Percentiles rank a stretch among this genome's conserved stretches.
Conservation (phyloP, 768 basidiomycete genomes). For the Kwoniella dendrophila region DNA sequence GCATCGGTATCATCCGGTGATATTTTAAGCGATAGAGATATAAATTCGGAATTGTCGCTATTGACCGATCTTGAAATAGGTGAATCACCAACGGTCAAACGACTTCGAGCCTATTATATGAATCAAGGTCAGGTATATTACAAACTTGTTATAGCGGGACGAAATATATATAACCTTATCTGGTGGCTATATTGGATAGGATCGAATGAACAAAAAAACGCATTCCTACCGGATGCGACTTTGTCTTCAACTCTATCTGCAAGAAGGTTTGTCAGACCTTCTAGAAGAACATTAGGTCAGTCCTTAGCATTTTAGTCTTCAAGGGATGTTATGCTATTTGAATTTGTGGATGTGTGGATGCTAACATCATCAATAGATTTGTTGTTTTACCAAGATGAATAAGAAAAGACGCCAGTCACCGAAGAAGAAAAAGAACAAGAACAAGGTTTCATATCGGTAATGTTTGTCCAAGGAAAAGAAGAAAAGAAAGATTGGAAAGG, state of each 20-base stretch:
- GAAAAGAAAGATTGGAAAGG: background rate
- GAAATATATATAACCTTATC: slow-evolving; percentile 15
- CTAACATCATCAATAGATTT: no score
- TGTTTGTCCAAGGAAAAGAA: no score
- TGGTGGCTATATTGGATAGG: background rate
- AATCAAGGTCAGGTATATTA: background rate
- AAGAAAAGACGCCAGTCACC: no score
- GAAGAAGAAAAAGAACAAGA: no score
- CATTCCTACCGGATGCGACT: slow-evolving; percentile 7
- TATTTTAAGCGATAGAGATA: background rate
- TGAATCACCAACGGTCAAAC: background rate
- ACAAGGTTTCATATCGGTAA: no score
- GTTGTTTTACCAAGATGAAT: no score
- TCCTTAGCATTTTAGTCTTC: no score
- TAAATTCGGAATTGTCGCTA: background rate
- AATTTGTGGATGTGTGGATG: no score
- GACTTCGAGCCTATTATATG: background rate
- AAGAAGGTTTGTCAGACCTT: background rate
- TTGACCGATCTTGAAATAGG: background rate
- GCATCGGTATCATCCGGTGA: background rate
- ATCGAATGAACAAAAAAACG: background rate
- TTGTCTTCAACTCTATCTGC: background rate
- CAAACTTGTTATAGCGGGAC: background rate
- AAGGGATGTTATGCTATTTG: no score
- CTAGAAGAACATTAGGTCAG: no score